Evolutionary conservation across 306 rosid species (phyloP), one percentile per base, ranked within the genome.

Genomic region (Sindora glabra): DNA sequence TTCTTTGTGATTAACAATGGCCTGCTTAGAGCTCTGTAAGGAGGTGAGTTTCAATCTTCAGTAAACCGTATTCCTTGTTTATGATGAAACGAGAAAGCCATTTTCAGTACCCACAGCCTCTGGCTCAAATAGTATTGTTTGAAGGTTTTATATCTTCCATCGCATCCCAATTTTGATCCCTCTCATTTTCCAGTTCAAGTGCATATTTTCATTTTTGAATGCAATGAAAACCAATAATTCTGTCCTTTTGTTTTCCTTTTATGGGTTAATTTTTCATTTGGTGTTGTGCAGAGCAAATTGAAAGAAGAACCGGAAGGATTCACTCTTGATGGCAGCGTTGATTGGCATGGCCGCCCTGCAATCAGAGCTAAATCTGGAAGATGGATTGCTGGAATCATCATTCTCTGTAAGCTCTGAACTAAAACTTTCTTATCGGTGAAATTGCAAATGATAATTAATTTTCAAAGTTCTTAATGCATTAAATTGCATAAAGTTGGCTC

Each of bases 301-400:
- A 82, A 74, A 62, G 86, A 79, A 44, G 92, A 80, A 40, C 40
- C 72, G 54, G 86, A 84, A 39, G 83, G 62, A 21, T 10, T 65
- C 53, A 82, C 97, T 74, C 95, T 86, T 66, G 99, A 94, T 73
- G 97, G 99, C 3, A 84, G 79, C 27, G 84, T 94, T 49, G 95
- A 84, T 66, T 73, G 78, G 84, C 86, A 86, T 49, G 90, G 89
- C 52, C 80, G 70, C 19, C 94, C 95, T 13, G 99, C 99, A 45
- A 86, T 89, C 62, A 76, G 86, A 72, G 56, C 68, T 48, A 84
- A 86, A 80, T 82, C 99, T 23, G 99, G 99, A 49, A 64, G 83
- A 75, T 89, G 99, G 99, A 62, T 72, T 65, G 99, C 97, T 54
- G 99, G 84, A 75, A 86, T 46, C 41, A 86, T 89, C 81, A 72